Evolutionary conservation across 1,139 yeast genomes (phyloP), one percentile per base, ranked within the genome.

Genomic region (Suhomyces anneliseae): DNA sequence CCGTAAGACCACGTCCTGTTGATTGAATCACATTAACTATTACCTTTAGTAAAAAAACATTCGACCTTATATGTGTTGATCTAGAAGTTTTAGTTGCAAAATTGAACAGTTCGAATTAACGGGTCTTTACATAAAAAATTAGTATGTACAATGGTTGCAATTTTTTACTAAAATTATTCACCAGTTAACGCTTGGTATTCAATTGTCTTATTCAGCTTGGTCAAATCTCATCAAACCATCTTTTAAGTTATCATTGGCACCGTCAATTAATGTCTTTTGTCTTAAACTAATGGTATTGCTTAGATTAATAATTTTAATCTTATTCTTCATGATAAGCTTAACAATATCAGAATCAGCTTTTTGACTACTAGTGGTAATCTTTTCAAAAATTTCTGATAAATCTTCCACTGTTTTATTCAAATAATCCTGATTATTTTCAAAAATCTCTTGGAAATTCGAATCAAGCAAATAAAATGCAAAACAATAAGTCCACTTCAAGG

Each of bases 401-500:
- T 81, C 84, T 64, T 93, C 99, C 6, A 90, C 93, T 1, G 90
- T 83, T 52, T 78, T 72, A 46, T 85, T 85, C 42, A 93, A 70
- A 46, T 82, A 81, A 49, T 79, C 83, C 63, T 90, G 97, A 58
- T 83, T 83, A 47, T 80, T 83, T 57, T 90, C 96, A 58, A 90
- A 83, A 11, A 90, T 78, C 43, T 78, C 77, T 7, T 81, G 75
- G 54, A 74, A 72, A 49, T 78, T 72, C 39, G 75, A 69, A 34
- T 69, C 69, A 38, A 75, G 75, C 37, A 90, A 72, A 62, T 85
- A 89, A 60, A 70, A 93, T 3, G 90, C 85, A 61, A 90, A 80
- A 6, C 92, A 90, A 66, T 89, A 92, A 0, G 97, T 84, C 98
- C 98, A 93, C 67, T 90, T 88, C 44, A 93, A 71, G 2, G 92